Conservation (phyloP, 2,329 filamentous ascomycete genomes). For the Microsporum audouinii region DNA sequence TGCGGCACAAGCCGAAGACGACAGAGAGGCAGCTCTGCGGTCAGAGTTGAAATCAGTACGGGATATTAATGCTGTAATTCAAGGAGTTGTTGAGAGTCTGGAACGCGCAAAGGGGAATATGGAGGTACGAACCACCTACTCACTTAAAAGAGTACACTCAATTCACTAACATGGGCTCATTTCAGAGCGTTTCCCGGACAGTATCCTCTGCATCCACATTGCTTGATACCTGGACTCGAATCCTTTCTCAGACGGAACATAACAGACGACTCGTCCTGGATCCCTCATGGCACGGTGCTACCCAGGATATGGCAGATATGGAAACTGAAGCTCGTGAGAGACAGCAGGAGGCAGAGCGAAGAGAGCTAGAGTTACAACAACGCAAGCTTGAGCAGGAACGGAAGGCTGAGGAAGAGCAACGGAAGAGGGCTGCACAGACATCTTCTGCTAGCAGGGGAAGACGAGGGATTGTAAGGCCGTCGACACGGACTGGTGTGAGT, state of each 20-base stretch:
- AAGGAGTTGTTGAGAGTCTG: conserved; percentile 41
- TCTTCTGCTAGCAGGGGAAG: conserved; percentile 21
- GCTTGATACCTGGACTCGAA: conserved; percentile 89
- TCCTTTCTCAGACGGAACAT: conserved; percentile 93
- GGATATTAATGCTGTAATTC: conserved; percentile 78
- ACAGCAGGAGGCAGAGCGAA: conserved; percentile 66
- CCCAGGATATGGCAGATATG: conserved; percentile 71
- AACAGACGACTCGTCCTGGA: conserved; percentile 87
- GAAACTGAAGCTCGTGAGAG: conserved; percentile 66
- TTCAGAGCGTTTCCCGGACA: conserved; percentile 68
- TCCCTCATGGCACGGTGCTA: conserved; percentile 78
- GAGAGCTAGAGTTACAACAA: conserved; percentile 65
- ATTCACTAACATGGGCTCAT: background rate
- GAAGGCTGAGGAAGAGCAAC: conserved; percentile 39
- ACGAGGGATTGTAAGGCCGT: conserved; percentile 23
- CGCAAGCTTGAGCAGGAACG: conserved; percentile 56
- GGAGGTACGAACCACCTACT: conserved; percentile 30
- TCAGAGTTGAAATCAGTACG: conserved; percentile 73
- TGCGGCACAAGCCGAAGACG: conserved; percentile 39
- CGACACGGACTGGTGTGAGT: conserved; percentile 20
- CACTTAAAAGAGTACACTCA: background rate
- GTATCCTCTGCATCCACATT: conserved; percentile 79
- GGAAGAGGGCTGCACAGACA: conserved; percentile 24
- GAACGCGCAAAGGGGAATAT: conserved; percentile 40
- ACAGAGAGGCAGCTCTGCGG: conserved; percentile 58